Conservation (phyloP, 192 early-diverging fungal genomes). For the Coemansia javaensis region DNA sequence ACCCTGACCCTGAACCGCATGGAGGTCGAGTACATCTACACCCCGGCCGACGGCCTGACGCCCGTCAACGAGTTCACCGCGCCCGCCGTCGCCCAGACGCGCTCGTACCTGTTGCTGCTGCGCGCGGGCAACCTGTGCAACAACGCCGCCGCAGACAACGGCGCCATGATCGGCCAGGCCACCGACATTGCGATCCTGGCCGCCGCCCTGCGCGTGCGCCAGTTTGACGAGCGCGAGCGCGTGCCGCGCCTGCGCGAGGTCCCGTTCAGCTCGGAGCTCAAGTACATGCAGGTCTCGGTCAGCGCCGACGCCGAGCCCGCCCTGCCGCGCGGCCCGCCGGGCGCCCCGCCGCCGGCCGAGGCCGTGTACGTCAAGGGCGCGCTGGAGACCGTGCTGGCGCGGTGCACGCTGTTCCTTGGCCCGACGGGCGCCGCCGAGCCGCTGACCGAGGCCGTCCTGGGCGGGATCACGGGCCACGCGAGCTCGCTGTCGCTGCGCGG, state of each 20-base stretch:
- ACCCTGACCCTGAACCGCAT: slow-evolving; percentile 95
- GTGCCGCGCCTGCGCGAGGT: slow-evolving; percentile 66
- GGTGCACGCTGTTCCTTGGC: slow-evolving; percentile 63
- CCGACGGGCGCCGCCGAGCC: slow-evolving; percentile 47
- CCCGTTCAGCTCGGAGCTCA: slow-evolving; percentile 91
- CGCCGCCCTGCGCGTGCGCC: slow-evolving; percentile 51
- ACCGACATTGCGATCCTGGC: slow-evolving; percentile 93
- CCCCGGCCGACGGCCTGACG: slow-evolving; percentile 45
- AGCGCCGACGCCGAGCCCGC: slow-evolving; percentile 25
- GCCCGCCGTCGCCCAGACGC: slow-evolving; percentile 17
- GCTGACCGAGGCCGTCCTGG: slow-evolving; percentile 55
- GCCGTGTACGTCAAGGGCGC: slow-evolving; percentile 80
- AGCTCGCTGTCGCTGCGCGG: slow-evolving; percentile 70
- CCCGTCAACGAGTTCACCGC: slow-evolving; percentile 30
- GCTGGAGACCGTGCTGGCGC: slow-evolving; percentile 69
- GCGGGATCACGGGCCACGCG: slow-evolving; percentile 56
- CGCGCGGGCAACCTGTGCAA: slow-evolving; percentile 83
- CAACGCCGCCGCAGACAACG: slow-evolving; percentile 71
- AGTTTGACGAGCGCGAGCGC: slow-evolving; percentile 67
- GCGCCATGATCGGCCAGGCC: slow-evolving; percentile 80
- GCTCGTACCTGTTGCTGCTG: slow-evolving; percentile 42
- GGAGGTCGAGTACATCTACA: slow-evolving; percentile 84
- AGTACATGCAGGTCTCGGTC: slow-evolving; percentile 80
- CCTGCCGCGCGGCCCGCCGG: slow-evolving; percentile 6
- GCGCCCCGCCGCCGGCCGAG: background rate